phyloP scores from a whole-genome alignment of 148 eudicot species.

The Heliamphora exappendiculata region DNA sequence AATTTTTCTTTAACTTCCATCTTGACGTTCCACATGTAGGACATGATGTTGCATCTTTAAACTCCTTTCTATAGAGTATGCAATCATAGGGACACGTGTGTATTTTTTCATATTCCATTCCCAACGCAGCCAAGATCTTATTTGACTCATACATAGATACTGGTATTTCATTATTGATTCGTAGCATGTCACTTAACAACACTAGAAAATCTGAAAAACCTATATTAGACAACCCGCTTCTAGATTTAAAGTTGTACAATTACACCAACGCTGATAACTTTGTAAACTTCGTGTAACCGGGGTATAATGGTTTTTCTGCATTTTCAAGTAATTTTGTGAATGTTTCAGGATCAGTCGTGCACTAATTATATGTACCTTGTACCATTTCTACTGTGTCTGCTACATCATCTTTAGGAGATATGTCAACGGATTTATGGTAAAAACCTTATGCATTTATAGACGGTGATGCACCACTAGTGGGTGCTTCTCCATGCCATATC shows the following conservation, averaged over 20 bases:
- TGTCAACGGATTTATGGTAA: no score
- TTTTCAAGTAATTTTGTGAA: no score
- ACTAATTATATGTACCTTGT: background rate
- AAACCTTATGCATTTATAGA: no score
- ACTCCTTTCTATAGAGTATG: background rate
- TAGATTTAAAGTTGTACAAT: background rate
- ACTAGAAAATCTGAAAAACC: background rate
- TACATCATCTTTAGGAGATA: no score
- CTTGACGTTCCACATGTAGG: background rate
- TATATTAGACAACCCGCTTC: no score
- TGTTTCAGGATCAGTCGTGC: no score
- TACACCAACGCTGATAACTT: no score
- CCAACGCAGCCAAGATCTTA: no score
- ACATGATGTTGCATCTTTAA: background rate
- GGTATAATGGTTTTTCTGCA: no score
- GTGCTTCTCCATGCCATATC: no score
- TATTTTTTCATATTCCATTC: no score
- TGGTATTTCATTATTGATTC: background rate
- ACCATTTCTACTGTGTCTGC: background rate
- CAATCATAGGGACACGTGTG: background rate
- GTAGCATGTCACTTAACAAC: background rate
- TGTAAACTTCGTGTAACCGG: background rate
- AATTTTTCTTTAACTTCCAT: background rate
- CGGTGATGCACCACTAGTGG: background rate
- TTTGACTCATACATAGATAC: background rate